Percentiles rank a stretch among this genome's conserved stretches.
Evolutionary conservation across 2,329 filamentous ascomycete genomes (phyloP).

Genomic region (Byssochlamys sp.): DNA sequence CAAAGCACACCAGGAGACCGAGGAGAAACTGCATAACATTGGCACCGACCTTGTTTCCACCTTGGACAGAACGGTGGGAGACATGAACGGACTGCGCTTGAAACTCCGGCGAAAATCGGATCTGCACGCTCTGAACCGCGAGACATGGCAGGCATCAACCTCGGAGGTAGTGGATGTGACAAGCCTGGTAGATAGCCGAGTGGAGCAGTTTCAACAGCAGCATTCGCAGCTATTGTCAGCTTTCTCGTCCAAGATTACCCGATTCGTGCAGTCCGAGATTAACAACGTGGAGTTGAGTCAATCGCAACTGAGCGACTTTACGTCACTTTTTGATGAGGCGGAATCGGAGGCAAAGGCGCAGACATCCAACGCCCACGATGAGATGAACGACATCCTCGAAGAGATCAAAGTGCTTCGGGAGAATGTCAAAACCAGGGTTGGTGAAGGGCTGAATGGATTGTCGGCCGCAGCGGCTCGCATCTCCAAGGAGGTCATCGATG

Average conservation of each 20-base stretch:
- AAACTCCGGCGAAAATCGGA: conserved; percentile 81
- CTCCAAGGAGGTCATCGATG: conserved; percentile 75
- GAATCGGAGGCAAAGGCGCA: conserved; percentile 54
- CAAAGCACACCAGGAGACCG: conserved; percentile 76
- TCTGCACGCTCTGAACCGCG: conserved; percentile 68
- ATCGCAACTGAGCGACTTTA: conserved; percentile 59
- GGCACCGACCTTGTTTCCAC: conserved; percentile 70
- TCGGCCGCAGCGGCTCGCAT: conserved; percentile 79
- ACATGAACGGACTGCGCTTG: conserved; percentile 71
- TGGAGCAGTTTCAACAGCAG: conserved; percentile 61
- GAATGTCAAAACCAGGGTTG: conserved; percentile 75
- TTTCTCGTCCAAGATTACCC: conserved; percentile 62
- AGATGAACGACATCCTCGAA: conserved; percentile 83
- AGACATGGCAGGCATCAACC: conserved; percentile 68
- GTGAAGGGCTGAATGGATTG: conserved; percentile 72
- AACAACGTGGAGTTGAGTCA: conserved; percentile 61
- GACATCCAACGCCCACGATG: conserved; percentile 53
- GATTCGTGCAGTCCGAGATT: conserved; percentile 67
- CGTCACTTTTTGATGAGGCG: conserved; percentile 57
- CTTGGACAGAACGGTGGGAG: conserved; percentile 64
- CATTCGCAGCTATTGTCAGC: conserved; percentile 61
- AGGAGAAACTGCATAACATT: conserved; percentile 63
- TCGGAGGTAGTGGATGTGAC: conserved; percentile 68
- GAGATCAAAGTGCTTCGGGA: conserved; percentile 86
- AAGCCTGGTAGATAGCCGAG: conserved; percentile 61